Base-by-base conservation (phyloP, 371 early-diverging fungal genomes). In the Capillidium heterosporum region DNA sequence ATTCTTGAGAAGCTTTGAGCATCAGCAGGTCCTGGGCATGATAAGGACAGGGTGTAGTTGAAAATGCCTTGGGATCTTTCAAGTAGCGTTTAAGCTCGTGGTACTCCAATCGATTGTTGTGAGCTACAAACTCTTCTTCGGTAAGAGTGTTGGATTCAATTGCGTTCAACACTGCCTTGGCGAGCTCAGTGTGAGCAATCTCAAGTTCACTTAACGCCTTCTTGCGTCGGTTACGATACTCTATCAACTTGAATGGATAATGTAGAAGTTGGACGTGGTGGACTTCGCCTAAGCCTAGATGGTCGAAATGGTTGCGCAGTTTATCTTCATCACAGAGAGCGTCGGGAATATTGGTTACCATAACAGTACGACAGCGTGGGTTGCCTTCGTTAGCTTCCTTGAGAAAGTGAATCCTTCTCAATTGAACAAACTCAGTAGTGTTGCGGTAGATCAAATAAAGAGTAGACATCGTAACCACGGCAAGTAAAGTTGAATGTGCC, bases 371-470 rank as follows among this genome's bases (percentile, higher is more conserved):
- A 17, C 54, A 58, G 0, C 58, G 46, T 3, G 61, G 47, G 24
- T 57, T 54, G 23, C 63, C 67, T 28, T 48, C 49, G 13, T 21
- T 46, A 11, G 57, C 61, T 10, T 58, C 59, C 11, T 58, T 35
- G 2, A 59, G 44, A 49, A 61, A 57, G 47, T 65, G 60, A n/a
- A 57, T 54, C 43, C 65, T 61, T 26, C 69, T 48, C 23, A 74
- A 48, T 40, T 69, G 61, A 23, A 68, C 61, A 32, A 71, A 72
- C 32, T 72, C 72, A 44, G 67, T 61, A 39, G 72, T 69, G 44
- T 74, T 73, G 0, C 62, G 68, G 48, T 72, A 73, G 26, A 74
- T 50, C 0, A 77, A 61, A 70, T 71, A 74, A 5, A 77, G 61
- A 71, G 71, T 71, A 7, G 59, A 43, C 1, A 71, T 23, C 1